Conservation (phyloP, 345 rosid species). For the Citrus mangshanensis region DNA sequence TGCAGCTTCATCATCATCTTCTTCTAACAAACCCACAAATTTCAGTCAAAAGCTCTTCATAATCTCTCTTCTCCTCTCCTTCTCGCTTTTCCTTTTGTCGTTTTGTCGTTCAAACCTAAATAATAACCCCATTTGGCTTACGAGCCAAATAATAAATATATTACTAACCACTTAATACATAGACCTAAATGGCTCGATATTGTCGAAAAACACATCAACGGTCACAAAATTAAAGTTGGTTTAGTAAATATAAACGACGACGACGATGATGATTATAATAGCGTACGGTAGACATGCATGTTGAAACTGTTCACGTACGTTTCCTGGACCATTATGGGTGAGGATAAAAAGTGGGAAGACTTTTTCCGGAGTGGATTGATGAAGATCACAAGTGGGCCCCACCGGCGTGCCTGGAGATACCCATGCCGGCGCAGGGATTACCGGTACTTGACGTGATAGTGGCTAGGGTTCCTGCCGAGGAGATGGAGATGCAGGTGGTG, state of each 20-base stretch:
- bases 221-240: constrained; percentile 44
- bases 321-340: constrained; percentile 35
- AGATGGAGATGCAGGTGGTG: background rate
- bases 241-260: constrained; percentile 40
- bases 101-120: constrained; percentile 27
- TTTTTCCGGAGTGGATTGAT: constrained; percentile 76
- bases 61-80: constrained; percentile 40
- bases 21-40: constrained; percentile 15
- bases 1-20: background rate
- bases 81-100: constrained; percentile 32
- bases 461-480: constrained; percentile 52
- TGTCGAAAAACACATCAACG: constrained; percentile 25
- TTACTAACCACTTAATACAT: background rate
- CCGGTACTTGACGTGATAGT: constrained; percentile 59
- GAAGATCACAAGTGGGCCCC: constrained; percentile 36
- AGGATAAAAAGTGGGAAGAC: constrained; percentile 46
- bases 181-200: constrained; percentile 41
- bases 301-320: constrained; percentile 27
- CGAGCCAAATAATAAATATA: background rate
- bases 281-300: constrained; percentile 16
- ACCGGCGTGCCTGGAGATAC: constrained; percentile 64
- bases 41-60: constrained; percentile 37
- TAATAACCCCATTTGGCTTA: background rate
- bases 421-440: constrained; percentile 61
- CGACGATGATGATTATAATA: background rate